Evolutionary conservation across 495 filamentous ascomycete genomes (phyloP).

Genomic region (Penicillium waksmanii): DNA sequence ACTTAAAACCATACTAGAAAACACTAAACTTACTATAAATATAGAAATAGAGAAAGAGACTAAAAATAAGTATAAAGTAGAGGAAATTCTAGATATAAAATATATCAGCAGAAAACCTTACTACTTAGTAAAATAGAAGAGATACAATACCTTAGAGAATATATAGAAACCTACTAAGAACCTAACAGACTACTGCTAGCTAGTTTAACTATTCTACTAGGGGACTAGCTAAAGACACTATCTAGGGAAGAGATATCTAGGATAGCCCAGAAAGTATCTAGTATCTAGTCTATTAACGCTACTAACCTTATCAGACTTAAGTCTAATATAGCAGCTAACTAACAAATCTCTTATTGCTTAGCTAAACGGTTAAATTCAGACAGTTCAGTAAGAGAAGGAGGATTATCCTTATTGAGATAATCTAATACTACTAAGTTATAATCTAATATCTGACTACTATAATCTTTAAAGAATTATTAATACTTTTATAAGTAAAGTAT

Average conservation of each 20-base stretch:
- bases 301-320: background rate
- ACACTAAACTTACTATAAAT: conserved; percentile 10
- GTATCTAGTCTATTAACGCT: background rate
- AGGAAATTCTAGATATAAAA: conserved; percentile 6
- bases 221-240: background rate
- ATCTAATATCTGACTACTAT: background rate
- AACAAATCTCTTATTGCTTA: no score
- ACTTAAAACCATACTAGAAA: conserved; percentile 2
- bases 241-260: background rate
- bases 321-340: background rate
- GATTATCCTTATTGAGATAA: no score
- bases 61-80: conserved; percentile 9
- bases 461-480: background rate
- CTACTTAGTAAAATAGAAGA: conserved; percentile 11
- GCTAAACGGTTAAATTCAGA: no score
- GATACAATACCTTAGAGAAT: conserved; percentile 15
- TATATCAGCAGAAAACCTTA: background rate
- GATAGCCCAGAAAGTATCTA: no score
- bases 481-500: background rate
- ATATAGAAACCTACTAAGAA: conserved; percentile 16
- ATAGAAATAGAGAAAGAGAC: conserved; percentile 10
- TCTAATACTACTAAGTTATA: no score
- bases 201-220: conserved; percentile 10
- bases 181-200: conserved; percentile 3
- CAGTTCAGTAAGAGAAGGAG: no score